phyloP scores from a whole-genome alignment of 1,284 basidiomycete species.

The Tilletia indica region DNA sequence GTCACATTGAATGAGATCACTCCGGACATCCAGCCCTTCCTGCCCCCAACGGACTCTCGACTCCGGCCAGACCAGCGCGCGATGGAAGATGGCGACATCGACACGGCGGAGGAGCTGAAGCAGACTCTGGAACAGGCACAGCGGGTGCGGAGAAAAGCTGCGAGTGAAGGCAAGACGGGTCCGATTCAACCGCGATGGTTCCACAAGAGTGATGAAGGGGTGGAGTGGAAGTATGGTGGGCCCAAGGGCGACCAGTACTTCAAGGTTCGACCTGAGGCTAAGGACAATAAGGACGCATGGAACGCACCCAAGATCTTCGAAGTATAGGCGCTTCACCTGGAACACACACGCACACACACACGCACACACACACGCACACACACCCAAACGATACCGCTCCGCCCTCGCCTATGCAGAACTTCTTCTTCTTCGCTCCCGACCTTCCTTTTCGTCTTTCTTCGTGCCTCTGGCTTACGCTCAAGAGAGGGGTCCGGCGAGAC shows the following conservation, averaged over 20 bases:
- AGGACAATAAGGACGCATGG: conserved; percentile 22
- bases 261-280: conserved; percentile 19
- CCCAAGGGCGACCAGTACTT: conserved; percentile 34
- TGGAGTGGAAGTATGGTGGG: conserved; percentile 47
- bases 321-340: conserved; percentile 18
- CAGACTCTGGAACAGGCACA: conserved; percentile 67
- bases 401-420: too few relatives aligned
- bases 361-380: too few relatives aligned
- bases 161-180: background rate
- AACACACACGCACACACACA: too few relatives aligned
- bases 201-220: conserved; percentile 35
- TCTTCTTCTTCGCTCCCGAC: too few relatives aligned
- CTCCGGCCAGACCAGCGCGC: conserved; percentile 80
- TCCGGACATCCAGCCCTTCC: conserved; percentile 65
- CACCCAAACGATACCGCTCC: too few relatives aligned
- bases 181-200: conserved; percentile 45
- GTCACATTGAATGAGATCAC: conserved; percentile 53
- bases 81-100: conserved; percentile 76
- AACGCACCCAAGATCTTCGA: conserved; percentile 31
- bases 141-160: conserved; percentile 54
- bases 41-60: conserved; percentile 83
- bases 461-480: too few relatives aligned
- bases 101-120: conserved; percentile 76
- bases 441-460: too few relatives aligned
- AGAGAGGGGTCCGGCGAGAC: too few relatives aligned